Base-by-base conservation (phyloP, 1,139 yeast species). In the Blastobotrys indianensis region DNA sequence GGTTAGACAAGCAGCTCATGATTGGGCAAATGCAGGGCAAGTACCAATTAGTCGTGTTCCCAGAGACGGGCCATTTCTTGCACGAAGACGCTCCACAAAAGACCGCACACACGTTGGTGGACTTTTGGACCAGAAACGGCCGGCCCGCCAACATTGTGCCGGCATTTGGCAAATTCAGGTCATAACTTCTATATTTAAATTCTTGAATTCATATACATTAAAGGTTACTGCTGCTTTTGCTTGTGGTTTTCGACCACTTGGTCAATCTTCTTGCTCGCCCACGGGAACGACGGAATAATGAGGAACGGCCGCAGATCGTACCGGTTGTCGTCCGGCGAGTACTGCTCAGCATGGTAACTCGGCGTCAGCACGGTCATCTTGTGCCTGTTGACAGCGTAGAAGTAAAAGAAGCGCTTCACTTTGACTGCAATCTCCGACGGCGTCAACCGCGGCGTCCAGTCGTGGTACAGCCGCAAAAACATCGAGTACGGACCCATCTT, bases 321-420 rank as follows among this genome's bases (percentile, higher is more conserved):
- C 58, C 99, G 76, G 64, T 92, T 92, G 63, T 92, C 99, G 65
- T 92, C 99, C 1, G 98, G 97, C 1, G 97, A 87, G 62, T 94
- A 92, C 60, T 86, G 94, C 63, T 92, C 99, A 0, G 98, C 98
- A 59, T 92, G 98, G 61, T 92, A 94, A 20, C 95, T 79, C 11
- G 99, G 99, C 0, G 99, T 92, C 66, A 90, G 75, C 13, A 94
- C 90, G 0, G 98, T 92, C 82, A 87, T 94, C 67, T 92, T 92
- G 67, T 92, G 99, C 59, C 99, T 80, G 65, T 92, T 92, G 48
- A 92, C 77, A 5, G 97, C 96, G 65, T 92, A 92, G 62, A 77
- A 92, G 72, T 85, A 90, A 75, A 86, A 92, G 66, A 92, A 92
- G 48, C 81, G 74, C 64, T 92, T 92, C 7, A 92, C 98, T 64